Evolutionary conservation across 2,329 filamentous ascomycete genomes (phyloP).

Genomic region (Aspergillus thermomutatus): DNA sequence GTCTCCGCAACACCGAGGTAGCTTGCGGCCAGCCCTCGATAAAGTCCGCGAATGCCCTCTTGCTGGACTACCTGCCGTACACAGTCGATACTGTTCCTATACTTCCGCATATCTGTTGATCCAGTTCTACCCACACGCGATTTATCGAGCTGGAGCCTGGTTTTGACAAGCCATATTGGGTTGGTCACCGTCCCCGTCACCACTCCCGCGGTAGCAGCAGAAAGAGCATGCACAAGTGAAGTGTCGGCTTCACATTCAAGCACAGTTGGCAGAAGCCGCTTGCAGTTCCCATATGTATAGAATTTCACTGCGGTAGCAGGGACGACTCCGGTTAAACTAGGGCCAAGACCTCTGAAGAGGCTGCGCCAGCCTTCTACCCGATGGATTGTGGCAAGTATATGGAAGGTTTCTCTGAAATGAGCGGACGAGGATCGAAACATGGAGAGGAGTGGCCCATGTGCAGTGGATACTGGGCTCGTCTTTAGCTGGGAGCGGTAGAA

Average conservation of each 20-base stretch:
- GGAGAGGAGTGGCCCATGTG: constrained; percentile 45
- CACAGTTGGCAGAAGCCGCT: constrained; percentile 29
- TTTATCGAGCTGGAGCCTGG: constrained; percentile 56
- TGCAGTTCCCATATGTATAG: constrained; percentile 39
- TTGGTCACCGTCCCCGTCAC: constrained; percentile 37
- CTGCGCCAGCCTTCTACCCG: constrained; percentile 37
- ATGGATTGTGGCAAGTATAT: constrained; percentile 35
- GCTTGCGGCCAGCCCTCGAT: constrained; percentile 80
- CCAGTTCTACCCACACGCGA: constrained; percentile 25
- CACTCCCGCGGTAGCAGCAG: constrained; percentile 34
- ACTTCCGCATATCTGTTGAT: constrained; percentile 30
- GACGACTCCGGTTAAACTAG: constrained; percentile 38
- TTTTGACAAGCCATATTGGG: constrained; percentile 59
- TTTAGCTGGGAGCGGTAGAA: constrained; percentile 78
- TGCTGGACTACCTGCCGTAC: constrained; percentile 71
- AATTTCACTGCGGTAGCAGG: constrained; percentile 40
- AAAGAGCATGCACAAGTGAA: constrained; percentile 30
- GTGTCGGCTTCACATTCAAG: constrained; percentile 28
- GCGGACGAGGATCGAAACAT: constrained; percentile 57
- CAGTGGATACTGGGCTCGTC: constrained; percentile 57
- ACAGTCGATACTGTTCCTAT: constrained; percentile 64
- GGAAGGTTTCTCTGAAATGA: constrained; percentile 36
- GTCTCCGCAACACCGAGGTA: constrained; percentile 37
- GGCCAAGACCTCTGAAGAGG: constrained; percentile 36
- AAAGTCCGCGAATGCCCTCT: constrained; percentile 82